Evolutionary conservation across 108 stramenopile species (phyloP).

Genomic region (Epithemia pelagica): DNA sequence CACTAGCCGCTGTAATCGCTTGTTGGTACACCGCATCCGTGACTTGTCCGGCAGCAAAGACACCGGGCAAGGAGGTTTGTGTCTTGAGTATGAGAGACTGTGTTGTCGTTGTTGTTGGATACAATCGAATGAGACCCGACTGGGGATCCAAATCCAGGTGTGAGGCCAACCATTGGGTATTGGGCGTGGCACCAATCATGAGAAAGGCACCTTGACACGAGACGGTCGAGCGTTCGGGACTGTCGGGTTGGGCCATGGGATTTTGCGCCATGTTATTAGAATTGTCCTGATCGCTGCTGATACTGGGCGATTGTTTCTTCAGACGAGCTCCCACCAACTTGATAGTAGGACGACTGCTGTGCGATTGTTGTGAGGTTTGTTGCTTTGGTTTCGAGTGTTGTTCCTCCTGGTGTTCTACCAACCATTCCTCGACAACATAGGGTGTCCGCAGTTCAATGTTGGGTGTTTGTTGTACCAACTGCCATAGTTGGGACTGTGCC

Average conservation of each 20-base stretch:
- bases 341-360: background rate
- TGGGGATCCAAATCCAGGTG: slow-evolving; percentile 75
- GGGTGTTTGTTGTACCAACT: slow-evolving; percentile 29
- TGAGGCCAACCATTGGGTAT: slow-evolving; percentile 74
- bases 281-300: slow-evolving; percentile 20
- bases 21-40: slow-evolving; percentile 91
- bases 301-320: slow-evolving; percentile 73
- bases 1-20: slow-evolving; percentile 91
- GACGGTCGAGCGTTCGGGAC: slow-evolving; percentile 48
- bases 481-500: background rate
- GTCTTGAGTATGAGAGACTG: too few relatives aligned
- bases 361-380: too few relatives aligned
- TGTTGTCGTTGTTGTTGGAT: slow-evolving; percentile 33
- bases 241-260: slow-evolving; percentile 52
- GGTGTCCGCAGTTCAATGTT: slow-evolving; percentile 37
- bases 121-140: slow-evolving; percentile 15
- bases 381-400: background rate
- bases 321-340: slow-evolving; percentile 85
- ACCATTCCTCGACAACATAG: slow-evolving; percentile 26
- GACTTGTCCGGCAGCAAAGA: slow-evolving; percentile 95
- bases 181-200: slow-evolving; percentile 91
- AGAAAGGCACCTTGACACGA: slow-evolving; percentile 83
- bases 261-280: slow-evolving; percentile 27
- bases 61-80: slow-evolving; percentile 81
- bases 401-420: slow-evolving; percentile 1